phyloP scores from a whole-genome alignment of 2,329 filamentous ascomycete genomes.

The Metarhizium guizhouense region DNA sequence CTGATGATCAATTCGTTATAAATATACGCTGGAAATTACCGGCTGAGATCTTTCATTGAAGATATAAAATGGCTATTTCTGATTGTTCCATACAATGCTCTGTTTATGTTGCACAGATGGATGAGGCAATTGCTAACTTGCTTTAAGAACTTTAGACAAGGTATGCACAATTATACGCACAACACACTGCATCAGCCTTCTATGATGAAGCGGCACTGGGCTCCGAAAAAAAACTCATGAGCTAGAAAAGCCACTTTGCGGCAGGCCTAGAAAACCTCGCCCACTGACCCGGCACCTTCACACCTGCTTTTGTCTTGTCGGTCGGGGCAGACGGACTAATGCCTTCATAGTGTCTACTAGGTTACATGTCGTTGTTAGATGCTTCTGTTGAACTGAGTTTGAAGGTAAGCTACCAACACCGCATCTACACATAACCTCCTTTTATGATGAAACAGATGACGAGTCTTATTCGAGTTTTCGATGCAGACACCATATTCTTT shows the following conservation, averaged over 20 bases:
- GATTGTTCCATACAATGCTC: constrained; percentile 34
- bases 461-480: constrained; percentile 68
- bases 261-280: constrained; percentile 99
- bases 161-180: constrained; percentile 18
- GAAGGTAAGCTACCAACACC: constrained; percentile 1
- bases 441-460: constrained; percentile 44
- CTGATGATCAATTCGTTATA: constrained; percentile 59
- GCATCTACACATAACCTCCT: background rate
- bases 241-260: constrained; percentile 80
- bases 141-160: constrained; percentile 19
- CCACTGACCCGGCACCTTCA: constrained; percentile 59
- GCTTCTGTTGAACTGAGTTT: background rate
- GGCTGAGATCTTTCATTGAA: constrained; percentile 70
- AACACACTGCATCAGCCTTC: constrained; percentile 18
- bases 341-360: constrained; percentile 7
- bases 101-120: constrained; percentile 1
- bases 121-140: constrained; percentile 21
- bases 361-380: background rate
- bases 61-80: constrained; percentile 84
- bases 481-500: constrained; percentile 57
- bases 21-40: constrained; percentile 90
- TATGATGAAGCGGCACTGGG: constrained; percentile 96
- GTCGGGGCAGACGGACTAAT: background rate
- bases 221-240: constrained; percentile 72
- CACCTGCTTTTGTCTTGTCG: constrained; percentile 1